Evolutionary conservation across 1,284 basidiomycete genomes (phyloP).

Genomic region (Apiotrichum brassicae): DNA sequence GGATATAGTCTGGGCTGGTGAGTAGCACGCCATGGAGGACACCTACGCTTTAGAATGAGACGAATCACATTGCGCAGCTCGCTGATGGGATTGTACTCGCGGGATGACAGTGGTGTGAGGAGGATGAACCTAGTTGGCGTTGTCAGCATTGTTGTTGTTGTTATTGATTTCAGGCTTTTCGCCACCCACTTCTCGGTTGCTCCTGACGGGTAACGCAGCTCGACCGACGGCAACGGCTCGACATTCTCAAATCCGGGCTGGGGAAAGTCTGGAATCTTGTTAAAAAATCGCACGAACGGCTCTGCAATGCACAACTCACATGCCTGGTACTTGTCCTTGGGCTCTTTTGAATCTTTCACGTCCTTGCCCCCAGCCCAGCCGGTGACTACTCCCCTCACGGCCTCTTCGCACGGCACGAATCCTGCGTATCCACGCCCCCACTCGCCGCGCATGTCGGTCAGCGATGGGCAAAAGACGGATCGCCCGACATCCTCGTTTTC

Average conservation of each 20-base stretch:
- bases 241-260: constrained; percentile 40
- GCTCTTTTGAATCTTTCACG: constrained; percentile 9
- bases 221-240: constrained; percentile 38
- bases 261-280: constrained; percentile 41
- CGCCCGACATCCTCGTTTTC: constrained; percentile 20
- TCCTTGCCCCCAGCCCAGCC: constrained; percentile 29
- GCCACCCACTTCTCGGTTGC: constrained; percentile 39
- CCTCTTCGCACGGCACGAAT: constrained; percentile 35
- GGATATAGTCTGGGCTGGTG: constrained; percentile 32
- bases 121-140: constrained; percentile 40
- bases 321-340: constrained; percentile 14
- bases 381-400: constrained; percentile 20
- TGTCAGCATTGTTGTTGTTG: not conserved
- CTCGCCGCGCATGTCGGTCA: constrained; percentile 35
- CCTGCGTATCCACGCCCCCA: constrained; percentile 37
- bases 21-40: not conserved
- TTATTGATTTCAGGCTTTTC: not conserved
- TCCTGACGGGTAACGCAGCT: constrained; percentile 47
- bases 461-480: constrained; percentile 26
- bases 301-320: constrained; percentile 9
- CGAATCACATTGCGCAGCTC: constrained; percentile 41
- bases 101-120: constrained; percentile 34
- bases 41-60: constrained; percentile 40
- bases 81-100: constrained; percentile 48
- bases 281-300: not conserved